Evolutionary conservation across 257 asterid genomes (phyloP), one percentile per base, ranked within the genome.

Genomic region (Rhazya stricta): DNA sequence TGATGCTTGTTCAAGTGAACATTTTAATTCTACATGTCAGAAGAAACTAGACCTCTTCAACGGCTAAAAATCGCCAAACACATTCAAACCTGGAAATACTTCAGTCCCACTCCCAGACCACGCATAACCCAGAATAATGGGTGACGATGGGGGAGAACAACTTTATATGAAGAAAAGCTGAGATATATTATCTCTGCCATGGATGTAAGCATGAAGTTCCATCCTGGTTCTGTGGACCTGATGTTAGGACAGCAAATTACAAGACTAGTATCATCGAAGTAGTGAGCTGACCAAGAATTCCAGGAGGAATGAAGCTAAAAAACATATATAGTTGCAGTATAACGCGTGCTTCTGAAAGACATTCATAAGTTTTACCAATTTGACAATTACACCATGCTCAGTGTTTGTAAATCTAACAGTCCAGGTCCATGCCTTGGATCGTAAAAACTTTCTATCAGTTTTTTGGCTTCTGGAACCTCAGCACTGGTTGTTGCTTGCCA

Each of bases 401-500:
- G 10, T 21, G 30, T 37, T 66, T 66, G 71, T 37, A 34, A 66
- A 66, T 66, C 46, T 21, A 8, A 66, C 12, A 36, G 3, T 37
- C 50, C 48, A 9, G 32, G 71, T 19, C 32, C 46, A 18, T 37
- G 71, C 50, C 19, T 37, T 32, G n/a, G n/a, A n/a, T n/a, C n/a
- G n/a, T n/a, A 32, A 43, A 25, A 46, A 60, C 3, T 61, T 61
- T 36, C 6, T 19, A 43, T 58, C 30, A 69, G 39, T 57, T 69
- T 13, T 69, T 71, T 18, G 16, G 50, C 11, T 66, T 73, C 37
- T 42, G 73, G 30, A 77, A 88, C 88, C 86, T 92, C 27, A 74
- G 82, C 60, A 85, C 90, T n/a, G 91, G 71, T 79, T 88, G 96
- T 43, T 85, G 91, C 80, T 88, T 94, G 66, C 98, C 98, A 79